phyloP scores from a whole-genome alignment of 352 stramenopile species.

The Albugo candida region DNA sequence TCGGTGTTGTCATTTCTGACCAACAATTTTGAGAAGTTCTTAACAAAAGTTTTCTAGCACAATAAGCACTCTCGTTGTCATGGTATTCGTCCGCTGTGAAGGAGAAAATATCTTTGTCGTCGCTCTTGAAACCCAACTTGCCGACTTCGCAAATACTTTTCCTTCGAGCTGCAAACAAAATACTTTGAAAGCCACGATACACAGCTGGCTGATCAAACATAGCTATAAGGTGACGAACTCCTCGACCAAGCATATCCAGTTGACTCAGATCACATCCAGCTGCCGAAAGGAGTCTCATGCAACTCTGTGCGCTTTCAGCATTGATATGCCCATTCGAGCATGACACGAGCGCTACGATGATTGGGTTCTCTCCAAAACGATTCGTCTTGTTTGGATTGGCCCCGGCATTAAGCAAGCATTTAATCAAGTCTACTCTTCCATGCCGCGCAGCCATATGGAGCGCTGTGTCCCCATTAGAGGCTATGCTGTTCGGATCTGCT shows the following conservation, averaged over 20 bases:
- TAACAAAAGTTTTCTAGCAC: too few species aligned
- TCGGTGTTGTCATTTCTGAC: too few species aligned
- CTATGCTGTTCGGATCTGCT: slow-evolving; percentile 34
- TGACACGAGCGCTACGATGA: slow-evolving; percentile 8
- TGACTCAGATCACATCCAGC: slow-evolving; percentile 25
- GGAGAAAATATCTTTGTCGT: slow-evolving; percentile 37
- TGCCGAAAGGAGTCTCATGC: slow-evolving; percentile 28
- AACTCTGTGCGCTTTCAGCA: slow-evolving; percentile 16
- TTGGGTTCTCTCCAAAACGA: slow-evolving; percentile 44
- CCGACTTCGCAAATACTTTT: too few species aligned
- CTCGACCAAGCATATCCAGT: slow-evolving; percentile 41
- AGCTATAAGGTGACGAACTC: slow-evolving; percentile 29
- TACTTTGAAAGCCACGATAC: too few species aligned
- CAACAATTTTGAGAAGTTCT: too few species aligned
- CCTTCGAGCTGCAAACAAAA: too few species aligned
- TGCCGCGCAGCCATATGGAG: slow-evolving; percentile 39
- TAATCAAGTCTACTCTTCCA: slow-evolving; percentile 25
- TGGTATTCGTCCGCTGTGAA: slow-evolving; percentile 35
- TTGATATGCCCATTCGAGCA: background rate
- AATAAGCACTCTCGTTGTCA: background rate
- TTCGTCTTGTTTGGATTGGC: slow-evolving; percentile 43
- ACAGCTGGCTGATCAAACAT: slow-evolving; percentile 7
- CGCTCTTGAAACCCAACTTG: slow-evolving; percentile 4
- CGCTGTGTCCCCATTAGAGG: slow-evolving; percentile 43
- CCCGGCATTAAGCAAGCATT: slow-evolving; percentile 26